Evolutionary conservation across 2,329 filamentous ascomycete species (phyloP).

Genomic region (Claviceps purpurea): DNA sequence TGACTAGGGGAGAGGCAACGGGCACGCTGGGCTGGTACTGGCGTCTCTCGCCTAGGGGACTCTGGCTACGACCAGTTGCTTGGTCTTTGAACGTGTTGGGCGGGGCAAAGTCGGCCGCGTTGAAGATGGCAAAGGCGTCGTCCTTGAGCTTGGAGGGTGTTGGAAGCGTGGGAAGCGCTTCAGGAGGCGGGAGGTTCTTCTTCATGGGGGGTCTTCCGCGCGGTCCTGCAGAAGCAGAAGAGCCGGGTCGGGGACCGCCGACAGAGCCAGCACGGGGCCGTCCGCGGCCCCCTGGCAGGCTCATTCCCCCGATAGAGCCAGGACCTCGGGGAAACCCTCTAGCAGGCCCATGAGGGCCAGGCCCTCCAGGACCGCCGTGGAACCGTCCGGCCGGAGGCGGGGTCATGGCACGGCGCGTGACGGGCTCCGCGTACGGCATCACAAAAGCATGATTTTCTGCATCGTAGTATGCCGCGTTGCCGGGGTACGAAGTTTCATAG

Average conservation of each 20-base stretch:
- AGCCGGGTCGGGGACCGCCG: slow-evolving; percentile 35
- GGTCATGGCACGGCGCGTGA: slow-evolving; percentile 87
- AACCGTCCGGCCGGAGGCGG: slow-evolving; percentile 57
- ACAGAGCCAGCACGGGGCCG: slow-evolving; percentile 40
- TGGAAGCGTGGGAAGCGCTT: slow-evolving; percentile 61
- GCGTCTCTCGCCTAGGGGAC: slow-evolving; percentile 48
- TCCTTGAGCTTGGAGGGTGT: slow-evolving; percentile 77
- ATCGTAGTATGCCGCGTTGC: slow-evolving; percentile 54
- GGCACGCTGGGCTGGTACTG: slow-evolving; percentile 65
- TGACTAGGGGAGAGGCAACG: slow-evolving; percentile 64
- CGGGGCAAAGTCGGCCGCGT: slow-evolving; percentile 75
- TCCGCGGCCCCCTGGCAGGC: slow-evolving; percentile 30
- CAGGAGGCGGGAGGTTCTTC: slow-evolving; percentile 52
- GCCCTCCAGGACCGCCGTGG: slow-evolving; percentile 21
- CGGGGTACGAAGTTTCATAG: slow-evolving; percentile 56
- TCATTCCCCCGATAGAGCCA: slow-evolving; percentile 37
- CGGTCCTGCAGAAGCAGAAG: slow-evolving; percentile 45
- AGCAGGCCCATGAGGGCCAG: slow-evolving; percentile 15
- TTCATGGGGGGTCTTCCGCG: slow-evolving; percentile 23
- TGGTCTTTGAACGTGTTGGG: slow-evolving; percentile 54
- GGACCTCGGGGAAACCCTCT: slow-evolving; percentile 18
- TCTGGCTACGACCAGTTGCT: slow-evolving; percentile 54
- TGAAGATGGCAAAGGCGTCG: slow-evolving; percentile 57
- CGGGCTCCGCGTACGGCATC: slow-evolving; percentile 72
- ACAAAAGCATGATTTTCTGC: slow-evolving; percentile 58